Evolutionary conservation across 371 early-diverging fungal species (phyloP), one percentile per base, ranked within the genome.

Genomic region (Apophysomyces elegans): DNA sequence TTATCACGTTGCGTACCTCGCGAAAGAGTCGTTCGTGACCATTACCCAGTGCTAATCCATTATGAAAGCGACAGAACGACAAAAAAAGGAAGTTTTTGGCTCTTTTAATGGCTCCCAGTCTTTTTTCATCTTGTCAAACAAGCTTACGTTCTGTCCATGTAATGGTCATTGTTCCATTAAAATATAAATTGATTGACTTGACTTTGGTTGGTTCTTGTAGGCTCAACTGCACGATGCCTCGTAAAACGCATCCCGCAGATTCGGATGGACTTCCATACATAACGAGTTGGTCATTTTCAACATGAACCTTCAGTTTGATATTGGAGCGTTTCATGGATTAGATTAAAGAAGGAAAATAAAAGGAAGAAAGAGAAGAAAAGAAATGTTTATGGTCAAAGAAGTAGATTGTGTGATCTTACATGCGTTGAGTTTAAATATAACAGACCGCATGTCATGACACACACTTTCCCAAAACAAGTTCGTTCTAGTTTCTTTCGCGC

Each of bases 221-320:
- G 12, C 50, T 64, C 37, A 81, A 56, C 5, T 65, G 64, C 38
- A 81, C 64, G 2, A 74, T 66, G 5, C 82, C 82, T 43, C 82
- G 72, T 37, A 81, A 63, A 2, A 81, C 75, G 58, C 82, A 81
- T 13, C 82, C 82, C 4, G 78, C 73, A 8, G 79, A 79, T 63
- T 81, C 82, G 9, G 63, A 37, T 13, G 79, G 50, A 16, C 76
- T 61, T 6, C 82, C 82, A 56, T 79, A 69, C 73, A 81, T 63
- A 16, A 79, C 67, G 12, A 81, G 62, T 18, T 71, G 71, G 26
- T 77, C 76, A 56, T 66, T 77, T 68, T 81, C 82, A 1, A 81
- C 61, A 26, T 72, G 64, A 46, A 80, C 72, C 32, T 73, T 72
- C 6, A 70, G 18, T 44, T 72, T 69, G 7, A 56, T 50, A n/a